Percentiles rank a stretch among this genome's conserved stretches.
Evolutionary conservation across 148 eudicot genomes (phyloP).

Genomic region (Euryodendron excelsum): DNA sequence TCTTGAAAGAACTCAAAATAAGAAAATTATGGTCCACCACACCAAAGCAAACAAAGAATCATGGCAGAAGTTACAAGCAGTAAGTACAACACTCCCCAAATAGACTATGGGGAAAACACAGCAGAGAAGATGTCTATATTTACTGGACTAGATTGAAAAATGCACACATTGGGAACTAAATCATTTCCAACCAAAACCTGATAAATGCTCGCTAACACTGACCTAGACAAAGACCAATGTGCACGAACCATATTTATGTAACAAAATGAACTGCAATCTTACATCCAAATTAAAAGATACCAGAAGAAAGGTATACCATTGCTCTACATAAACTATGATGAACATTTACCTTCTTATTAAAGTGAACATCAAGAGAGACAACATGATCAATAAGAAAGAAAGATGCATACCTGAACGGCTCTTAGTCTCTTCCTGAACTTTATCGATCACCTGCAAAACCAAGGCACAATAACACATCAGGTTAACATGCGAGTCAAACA

Average conservation of each 20-base stretch:
- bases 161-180: neutral
- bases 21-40: neutral
- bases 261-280: neutral
- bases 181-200: neutral
- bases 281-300: neutral
- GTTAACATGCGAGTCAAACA: neutral
- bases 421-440: constrained; percentile 79
- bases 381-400: neutral
- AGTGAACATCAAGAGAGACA: neutral
- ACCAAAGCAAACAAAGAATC: neutral
- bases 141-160: neutral
- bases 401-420: constrained; percentile 55
- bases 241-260: neutral
- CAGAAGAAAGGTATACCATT: neutral
- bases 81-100: neutral
- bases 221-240: neutral
- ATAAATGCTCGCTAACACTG: neutral
- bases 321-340: neutral
- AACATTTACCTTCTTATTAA: neutral
- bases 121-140: neutral
- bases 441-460: constrained; percentile 64
- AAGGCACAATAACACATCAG: constrained; percentile 16
- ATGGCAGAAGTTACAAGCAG: neutral
- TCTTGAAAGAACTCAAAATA: neutral
- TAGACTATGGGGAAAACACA: neutral